Conservation (phyloP, 192 early-diverging fungal genomes). For the Coemansia reversa region DNA sequence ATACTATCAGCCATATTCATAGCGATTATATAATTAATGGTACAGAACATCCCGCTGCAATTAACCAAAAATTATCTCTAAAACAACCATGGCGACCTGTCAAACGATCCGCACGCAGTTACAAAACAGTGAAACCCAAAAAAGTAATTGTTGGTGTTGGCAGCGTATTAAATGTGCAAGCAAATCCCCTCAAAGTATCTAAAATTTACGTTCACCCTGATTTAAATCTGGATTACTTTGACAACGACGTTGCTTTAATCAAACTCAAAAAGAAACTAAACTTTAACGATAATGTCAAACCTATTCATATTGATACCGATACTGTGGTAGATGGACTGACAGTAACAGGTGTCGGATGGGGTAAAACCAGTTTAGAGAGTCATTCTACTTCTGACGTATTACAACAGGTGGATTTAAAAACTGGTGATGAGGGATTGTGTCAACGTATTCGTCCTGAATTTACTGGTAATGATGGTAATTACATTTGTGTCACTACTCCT, state of each 20-base stretch:
- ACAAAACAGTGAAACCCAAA: slow-evolving; percentile 14
- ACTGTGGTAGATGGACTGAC: slow-evolving; percentile 19
- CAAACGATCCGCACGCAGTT: neutral
- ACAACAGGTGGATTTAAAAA: slow-evolving; percentile 32
- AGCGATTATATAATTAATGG: neutral
- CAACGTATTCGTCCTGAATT: slow-evolving; percentile 20
- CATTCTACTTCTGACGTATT: slow-evolving; percentile 22
- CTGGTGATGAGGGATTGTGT: slow-evolving; percentile 36
- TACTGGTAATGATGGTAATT: slow-evolving; percentile 36
- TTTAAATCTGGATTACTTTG: slow-evolving; percentile 46
- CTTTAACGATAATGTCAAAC: slow-evolving; percentile 31
- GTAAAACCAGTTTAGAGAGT: slow-evolving; percentile 29
- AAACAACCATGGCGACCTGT: neutral
- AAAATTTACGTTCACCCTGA: slow-evolving; percentile 38
- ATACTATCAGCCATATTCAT: slow-evolving; percentile 12
- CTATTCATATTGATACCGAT: slow-evolving; percentile 40
- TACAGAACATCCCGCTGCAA: neutral
- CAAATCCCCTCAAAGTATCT: slow-evolving; percentile 15
- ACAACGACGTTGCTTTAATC: slow-evolving; percentile 55
- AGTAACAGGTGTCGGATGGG: slow-evolving; percentile 53
- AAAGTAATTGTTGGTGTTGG: slow-evolving; percentile 42
- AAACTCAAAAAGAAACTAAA: slow-evolving; percentile 44
- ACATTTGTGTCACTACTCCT: slow-evolving; percentile 52
- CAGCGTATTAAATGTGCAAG: slow-evolving; percentile 14
- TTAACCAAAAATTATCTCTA: neutral